These are phyloP conservation scores for Moesziomyces sp. DNA, from an alignment of 1,284 basidiomycete genomes.

Conservation along the genomic window DNA sequence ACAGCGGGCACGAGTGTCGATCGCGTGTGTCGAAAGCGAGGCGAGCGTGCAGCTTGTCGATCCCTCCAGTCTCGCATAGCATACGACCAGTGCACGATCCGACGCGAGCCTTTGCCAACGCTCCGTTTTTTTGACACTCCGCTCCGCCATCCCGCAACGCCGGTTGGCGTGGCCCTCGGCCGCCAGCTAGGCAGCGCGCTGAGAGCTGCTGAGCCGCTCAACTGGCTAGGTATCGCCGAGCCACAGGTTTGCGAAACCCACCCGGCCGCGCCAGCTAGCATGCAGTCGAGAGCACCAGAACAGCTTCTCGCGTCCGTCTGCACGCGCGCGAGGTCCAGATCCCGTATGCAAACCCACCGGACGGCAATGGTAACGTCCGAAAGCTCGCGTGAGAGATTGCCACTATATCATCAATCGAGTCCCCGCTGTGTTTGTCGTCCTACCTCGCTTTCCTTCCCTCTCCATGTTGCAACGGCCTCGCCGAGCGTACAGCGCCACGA, in stretches of 20 bases:
- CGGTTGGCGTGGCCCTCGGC: background rate
- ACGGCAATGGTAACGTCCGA: too few species aligned
- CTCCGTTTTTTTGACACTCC: background rate
- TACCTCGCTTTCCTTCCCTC: background rate
- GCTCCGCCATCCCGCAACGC: background rate
- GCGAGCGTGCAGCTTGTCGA: constrained; percentile 7
- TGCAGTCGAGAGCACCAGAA: background rate
- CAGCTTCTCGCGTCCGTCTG: too few species aligned
- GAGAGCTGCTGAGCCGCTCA: too few species aligned
- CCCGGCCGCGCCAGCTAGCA: too few species aligned
- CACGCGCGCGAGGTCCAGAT: too few species aligned
- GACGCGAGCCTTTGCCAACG: background rate
- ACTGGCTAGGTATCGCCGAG: background rate
- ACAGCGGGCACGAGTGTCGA: background rate
- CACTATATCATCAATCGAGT: background rate
- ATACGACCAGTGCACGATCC: background rate
- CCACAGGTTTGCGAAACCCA: background rate
- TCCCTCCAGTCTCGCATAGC: background rate
- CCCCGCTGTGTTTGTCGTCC: background rate
- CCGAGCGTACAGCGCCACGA: background rate
- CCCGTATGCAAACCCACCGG: too few species aligned
- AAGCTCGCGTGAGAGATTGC: too few species aligned
- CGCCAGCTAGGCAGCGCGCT: too few species aligned
- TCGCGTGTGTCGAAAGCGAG: background rate
- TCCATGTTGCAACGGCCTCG: background rate